A percentile compares a stretch with the other conserved stretches of the same genome.
Conservation (phyloP, 345 rosid genomes). For the Gossypium mustelinum region DNA sequence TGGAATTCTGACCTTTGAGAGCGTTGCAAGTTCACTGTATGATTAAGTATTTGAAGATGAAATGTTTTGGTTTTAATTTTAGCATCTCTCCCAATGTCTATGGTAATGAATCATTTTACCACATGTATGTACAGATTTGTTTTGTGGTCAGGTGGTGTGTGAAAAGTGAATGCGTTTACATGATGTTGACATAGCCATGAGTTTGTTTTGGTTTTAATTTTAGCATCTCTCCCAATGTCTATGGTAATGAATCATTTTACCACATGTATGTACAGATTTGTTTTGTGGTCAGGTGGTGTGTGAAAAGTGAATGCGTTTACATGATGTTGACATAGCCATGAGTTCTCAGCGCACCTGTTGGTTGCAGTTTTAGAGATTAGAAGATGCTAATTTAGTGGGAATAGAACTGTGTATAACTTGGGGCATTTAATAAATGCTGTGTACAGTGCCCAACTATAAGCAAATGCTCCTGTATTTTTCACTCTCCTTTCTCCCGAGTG, state of each 20-base stretch:
- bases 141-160: constrained; percentile 3
- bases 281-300: constrained; percentile 1
- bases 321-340: not conserved
- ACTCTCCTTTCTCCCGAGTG: no score
- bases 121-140: not conserved
- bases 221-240: not conserved
- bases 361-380: not conserved
- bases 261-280: not conserved
- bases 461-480: no score
- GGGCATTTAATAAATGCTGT: no score
- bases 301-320: not conserved
- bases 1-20: not conserved
- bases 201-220: not conserved
- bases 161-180: not conserved
- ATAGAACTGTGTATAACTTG: no score
- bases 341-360: not conserved
- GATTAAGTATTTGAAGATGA: not conserved
- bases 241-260: not conserved
- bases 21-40: not conserved
- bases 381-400: not conserved
- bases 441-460: no score
- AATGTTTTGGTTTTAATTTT: no score
- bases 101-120: not conserved
- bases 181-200: not conserved
- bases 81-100: not conserved